phyloP scores from a whole-genome alignment of 2,329 filamentous ascomycete species.

The Gaeumannomyces sp. region DNA sequence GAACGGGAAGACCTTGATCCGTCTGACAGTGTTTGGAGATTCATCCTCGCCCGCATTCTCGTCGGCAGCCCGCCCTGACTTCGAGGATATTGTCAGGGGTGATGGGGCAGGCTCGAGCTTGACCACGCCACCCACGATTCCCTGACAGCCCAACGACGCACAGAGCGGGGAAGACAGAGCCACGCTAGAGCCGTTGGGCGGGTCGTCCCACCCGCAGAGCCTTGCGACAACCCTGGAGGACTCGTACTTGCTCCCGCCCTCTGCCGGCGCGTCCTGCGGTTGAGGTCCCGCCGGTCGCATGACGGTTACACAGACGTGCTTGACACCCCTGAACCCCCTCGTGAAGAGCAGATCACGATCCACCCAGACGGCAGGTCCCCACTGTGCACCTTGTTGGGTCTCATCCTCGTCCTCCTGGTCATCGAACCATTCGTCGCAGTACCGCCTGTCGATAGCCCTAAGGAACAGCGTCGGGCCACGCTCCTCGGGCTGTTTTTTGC shows the following conservation, averaged over 20 bases:
- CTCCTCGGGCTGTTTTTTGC: slow-evolving; percentile 52
- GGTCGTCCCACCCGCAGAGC: slow-evolving; percentile 74
- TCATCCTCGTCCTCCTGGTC: slow-evolving; percentile 38
- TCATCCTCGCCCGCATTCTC: slow-evolving; percentile 4
- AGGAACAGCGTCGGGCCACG: slow-evolving; percentile 67
- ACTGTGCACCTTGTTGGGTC: slow-evolving; percentile 17
- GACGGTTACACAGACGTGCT: slow-evolving; percentile 78
- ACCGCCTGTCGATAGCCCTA: slow-evolving; percentile 65
- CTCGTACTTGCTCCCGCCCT: slow-evolving; percentile 31
- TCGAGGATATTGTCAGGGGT: slow-evolving; percentile 56
- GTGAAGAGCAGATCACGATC: slow-evolving; percentile 69
- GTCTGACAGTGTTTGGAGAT: slow-evolving; percentile 5
- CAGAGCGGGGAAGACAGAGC: slow-evolving; percentile 76
- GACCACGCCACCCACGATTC: slow-evolving; percentile 77
- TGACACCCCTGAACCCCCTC: slow-evolving; percentile 67
- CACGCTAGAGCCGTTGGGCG: slow-evolving; percentile 72
- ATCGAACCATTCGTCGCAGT: slow-evolving; percentile 73
- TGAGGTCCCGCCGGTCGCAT: slow-evolving; percentile 2
- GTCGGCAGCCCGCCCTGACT: slow-evolving; percentile 31
- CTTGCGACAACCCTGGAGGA: slow-evolving; percentile 68
- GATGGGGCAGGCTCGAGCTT: slow-evolving; percentile 77
- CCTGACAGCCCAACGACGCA: slow-evolving; percentile 61
- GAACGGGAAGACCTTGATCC: slow-evolving; percentile 77
- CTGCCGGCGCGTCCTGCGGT: slow-evolving; percentile 26
- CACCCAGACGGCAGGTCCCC: slow-evolving; percentile 72